phyloP scores from a whole-genome alignment of 805 yeast genomes.

The Candida namnaoensis region DNA sequence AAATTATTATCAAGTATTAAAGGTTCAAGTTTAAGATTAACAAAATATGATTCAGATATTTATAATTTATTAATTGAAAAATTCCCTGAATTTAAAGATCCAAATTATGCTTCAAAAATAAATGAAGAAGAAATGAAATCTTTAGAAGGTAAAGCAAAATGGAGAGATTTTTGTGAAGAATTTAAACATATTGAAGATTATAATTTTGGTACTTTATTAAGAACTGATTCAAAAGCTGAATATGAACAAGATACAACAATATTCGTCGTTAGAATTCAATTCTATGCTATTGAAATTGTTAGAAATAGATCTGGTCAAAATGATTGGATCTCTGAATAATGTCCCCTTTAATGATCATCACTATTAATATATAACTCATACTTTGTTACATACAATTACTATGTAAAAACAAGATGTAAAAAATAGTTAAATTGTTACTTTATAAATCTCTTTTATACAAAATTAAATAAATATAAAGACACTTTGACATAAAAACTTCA shows the following conservation, averaged over 20 bases:
- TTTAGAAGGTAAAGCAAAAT: slow-evolving; percentile 68
- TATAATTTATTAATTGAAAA: slow-evolving; percentile 48
- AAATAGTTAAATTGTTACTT: no score
- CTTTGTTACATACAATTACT: no score
- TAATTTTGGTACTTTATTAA: slow-evolving; percentile 90
- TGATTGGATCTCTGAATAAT: slow-evolving; percentile 66
- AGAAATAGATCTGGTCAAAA: slow-evolving; percentile 87
- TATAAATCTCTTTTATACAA: no score
- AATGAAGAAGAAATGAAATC: slow-evolving; percentile 80
- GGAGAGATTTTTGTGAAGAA: slow-evolving; percentile 82
- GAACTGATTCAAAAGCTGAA: slow-evolving; percentile 64
- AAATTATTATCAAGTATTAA: slow-evolving; percentile 58
- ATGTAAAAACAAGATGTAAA: no score
- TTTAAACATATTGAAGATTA: slow-evolving; percentile 86
- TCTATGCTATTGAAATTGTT: slow-evolving; percentile 89
- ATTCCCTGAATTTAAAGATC: slow-evolving; percentile 83
- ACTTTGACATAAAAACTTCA: no score
- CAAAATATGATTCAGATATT: slow-evolving; percentile 66
- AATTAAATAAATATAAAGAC: no score
- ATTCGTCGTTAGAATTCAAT: slow-evolving; percentile 88
- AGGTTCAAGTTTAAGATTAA: slow-evolving; percentile 72
- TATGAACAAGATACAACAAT: slow-evolving; percentile 80
- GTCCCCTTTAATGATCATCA: neutral
- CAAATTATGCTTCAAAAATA: slow-evolving; percentile 46
- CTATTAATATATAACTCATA: no score